Evolutionary conservation across 1,139 yeast species (phyloP).

Genomic region (Arxiozyma slooffiae): DNA sequence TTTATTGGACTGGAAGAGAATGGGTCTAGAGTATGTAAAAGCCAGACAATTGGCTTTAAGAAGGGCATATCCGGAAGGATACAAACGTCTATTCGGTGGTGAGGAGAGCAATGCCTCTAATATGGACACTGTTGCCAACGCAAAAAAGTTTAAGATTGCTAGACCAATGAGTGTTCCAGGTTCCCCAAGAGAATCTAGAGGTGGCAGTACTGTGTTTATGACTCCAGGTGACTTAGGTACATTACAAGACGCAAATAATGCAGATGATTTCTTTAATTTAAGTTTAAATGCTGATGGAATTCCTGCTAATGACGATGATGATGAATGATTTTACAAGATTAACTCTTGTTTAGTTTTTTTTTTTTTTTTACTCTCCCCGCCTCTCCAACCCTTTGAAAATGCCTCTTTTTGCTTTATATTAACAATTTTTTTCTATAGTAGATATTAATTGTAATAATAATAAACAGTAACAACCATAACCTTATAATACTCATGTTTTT

Average conservation of each 20-base stretch:
- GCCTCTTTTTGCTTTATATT: not conserved
- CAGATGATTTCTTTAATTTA: constrained; percentile 78
- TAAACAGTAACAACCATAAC: not conserved
- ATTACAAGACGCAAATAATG: constrained; percentile 76
- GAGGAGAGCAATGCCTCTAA: constrained; percentile 25
- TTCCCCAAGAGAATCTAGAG: constrained; percentile 60
- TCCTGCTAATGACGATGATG: constrained; percentile 34
- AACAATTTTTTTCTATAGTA: not conserved
- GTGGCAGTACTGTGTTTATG: constrained; percentile 51
- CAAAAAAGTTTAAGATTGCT: constrained; percentile 56
- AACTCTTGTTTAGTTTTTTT: no score
- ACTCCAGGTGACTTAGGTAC: constrained; percentile 99
- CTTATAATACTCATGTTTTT: no score
- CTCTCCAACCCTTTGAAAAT: no score
- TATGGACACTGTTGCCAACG: constrained; percentile 26
- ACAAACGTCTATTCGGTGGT: constrained; percentile 40
- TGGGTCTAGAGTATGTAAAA: constrained; percentile 93
- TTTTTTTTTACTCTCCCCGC: no score
- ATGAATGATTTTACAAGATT: not conserved
- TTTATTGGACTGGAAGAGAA: constrained; percentile 90
- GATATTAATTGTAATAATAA: not conserved
- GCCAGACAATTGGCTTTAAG: constrained; percentile 87
- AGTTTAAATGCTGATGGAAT: constrained; percentile 33
- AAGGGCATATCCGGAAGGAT: constrained; percentile 87
- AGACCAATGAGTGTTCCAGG: constrained; percentile 95